Percentiles rank a stretch among this genome's conserved stretches.
Evolutionary conservation across 164 flowering plant genomes (phyloP).

Genomic region (Liriodendron chinense): DNA sequence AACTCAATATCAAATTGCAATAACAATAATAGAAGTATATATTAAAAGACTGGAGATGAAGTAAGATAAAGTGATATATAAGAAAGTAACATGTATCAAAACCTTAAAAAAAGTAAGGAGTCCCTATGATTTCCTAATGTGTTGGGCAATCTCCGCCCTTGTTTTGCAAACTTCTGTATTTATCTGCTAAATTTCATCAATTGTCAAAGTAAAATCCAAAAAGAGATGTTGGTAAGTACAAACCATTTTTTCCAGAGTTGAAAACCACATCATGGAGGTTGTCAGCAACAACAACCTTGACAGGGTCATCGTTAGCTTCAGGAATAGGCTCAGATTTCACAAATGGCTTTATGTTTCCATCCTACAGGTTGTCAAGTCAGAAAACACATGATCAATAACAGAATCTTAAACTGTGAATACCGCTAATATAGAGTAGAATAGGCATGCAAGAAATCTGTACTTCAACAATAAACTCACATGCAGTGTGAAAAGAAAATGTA

Average conservation of each 20-base stretch:
- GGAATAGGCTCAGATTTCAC: slow-evolving; percentile 86
- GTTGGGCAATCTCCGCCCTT: neutral
- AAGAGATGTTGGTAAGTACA: slow-evolving; percentile 8
- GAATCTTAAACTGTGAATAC: too few species aligned
- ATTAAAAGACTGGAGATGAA: too few species aligned
- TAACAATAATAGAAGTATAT: too few species aligned
- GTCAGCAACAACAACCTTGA: slow-evolving; percentile 91
- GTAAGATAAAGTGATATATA: too few species aligned
- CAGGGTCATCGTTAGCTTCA: slow-evolving; percentile 79
- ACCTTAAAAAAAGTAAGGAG: neutral
- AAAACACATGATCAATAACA: neutral
- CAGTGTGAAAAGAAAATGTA: neutral
- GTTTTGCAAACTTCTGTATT: neutral
- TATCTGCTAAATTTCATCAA: neutral
- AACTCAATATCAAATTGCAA: too few species aligned
- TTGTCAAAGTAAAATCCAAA: neutral
- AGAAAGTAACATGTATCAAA: neutral
- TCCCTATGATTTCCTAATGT: neutral
- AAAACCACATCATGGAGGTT: slow-evolving; percentile 72
- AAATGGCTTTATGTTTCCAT: slow-evolving; percentile 53
- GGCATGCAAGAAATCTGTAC: neutral
- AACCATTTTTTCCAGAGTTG: slow-evolving; percentile 90
- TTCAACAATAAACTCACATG: neutral
- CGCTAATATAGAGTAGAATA: neutral
- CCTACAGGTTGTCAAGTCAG: slow-evolving; percentile 41